Conservation (phyloP, 75 land plant genomes). For the Pinus tabuliformis region DNA sequence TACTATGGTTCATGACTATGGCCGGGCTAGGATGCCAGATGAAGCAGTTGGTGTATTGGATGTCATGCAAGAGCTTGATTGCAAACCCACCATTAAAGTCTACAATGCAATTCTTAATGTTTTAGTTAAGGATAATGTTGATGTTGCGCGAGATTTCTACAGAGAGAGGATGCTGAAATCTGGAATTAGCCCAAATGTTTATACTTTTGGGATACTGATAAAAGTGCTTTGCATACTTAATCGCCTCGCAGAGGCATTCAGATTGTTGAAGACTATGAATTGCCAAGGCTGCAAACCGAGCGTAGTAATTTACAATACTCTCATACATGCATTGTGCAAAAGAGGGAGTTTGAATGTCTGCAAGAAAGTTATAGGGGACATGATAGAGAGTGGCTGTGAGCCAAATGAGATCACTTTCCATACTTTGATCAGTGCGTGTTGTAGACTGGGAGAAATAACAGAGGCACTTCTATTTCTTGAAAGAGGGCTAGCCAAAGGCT, state of each 20-base stretch:
- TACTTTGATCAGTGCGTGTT: constrained; percentile 60
- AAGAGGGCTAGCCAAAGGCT: constrained; percentile 38
- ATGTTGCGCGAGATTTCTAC: constrained; percentile 45
- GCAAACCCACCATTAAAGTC: constrained; percentile 34
- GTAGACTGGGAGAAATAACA: constrained; percentile 48
- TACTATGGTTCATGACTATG: constrained; percentile 27
- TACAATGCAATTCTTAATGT: constrained; percentile 48
- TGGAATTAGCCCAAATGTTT: constrained; percentile 28
- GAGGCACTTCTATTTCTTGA: constrained; percentile 69
- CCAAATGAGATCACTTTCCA: constrained; percentile 69
- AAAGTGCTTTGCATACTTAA: constrained; percentile 62
- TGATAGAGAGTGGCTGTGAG: constrained; percentile 28
- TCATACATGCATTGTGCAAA: constrained; percentile 59
- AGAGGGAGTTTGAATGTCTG: constrained; percentile 56
- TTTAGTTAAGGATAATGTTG: constrained; percentile 47
- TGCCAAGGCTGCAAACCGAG: constrained; percentile 32
- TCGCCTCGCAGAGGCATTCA: constrained; percentile 53
- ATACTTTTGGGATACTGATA: constrained; percentile 60
- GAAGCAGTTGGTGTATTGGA: constrained; percentile 27
- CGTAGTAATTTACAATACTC: constrained; percentile 58
- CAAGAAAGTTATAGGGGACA: constrained; percentile 46
- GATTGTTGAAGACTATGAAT: constrained; percentile 50
- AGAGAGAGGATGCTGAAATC: constrained; percentile 32
- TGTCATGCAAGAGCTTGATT: constrained; percentile 15
- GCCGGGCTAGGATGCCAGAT: constrained; percentile 19